These are phyloP conservation scores for Carnegiea gigantea DNA, from an alignment of 179 eudicot genomes.

Conservation along the genomic window DNA sequence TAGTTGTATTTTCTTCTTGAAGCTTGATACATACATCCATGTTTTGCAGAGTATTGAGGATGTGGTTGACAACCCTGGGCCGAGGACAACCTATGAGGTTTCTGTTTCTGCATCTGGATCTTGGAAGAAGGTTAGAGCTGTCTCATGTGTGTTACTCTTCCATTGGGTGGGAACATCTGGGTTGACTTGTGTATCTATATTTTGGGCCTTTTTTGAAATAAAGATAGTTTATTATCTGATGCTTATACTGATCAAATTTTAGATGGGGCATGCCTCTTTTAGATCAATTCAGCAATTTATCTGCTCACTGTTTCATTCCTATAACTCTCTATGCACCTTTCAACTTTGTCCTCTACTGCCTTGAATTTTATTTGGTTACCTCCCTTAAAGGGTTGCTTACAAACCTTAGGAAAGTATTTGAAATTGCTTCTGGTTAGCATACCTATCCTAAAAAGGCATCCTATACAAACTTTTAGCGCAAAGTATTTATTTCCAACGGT, in stretches of 20 bases:
- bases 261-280: too few relatives aligned
- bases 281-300: too few relatives aligned
- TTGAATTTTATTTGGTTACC: too few relatives aligned
- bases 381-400: too few relatives aligned
- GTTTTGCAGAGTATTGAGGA: conserved; percentile 58
- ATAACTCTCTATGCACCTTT: too few relatives aligned
- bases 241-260: too few relatives aligned
- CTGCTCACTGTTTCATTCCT: too few relatives aligned
- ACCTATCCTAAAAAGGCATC: too few relatives aligned
- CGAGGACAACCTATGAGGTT: conserved; percentile 72
- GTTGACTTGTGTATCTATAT: not conserved
- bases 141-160: not conserved
- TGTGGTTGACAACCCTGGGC: conserved; percentile 50
- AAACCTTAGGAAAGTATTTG: too few relatives aligned
- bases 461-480: not conserved
- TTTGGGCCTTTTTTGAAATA: not conserved
- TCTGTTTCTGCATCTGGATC: conserved; percentile 70
- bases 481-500: not conserved
- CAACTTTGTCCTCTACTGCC: too few relatives aligned
- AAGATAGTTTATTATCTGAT: not conserved
- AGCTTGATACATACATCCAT: conserved; percentile 15
- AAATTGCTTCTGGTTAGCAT: too few relatives aligned
- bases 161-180: not conserved
- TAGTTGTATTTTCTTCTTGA: conserved; percentile 4
- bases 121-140: conserved; percentile 68